These are phyloP conservation scores for Leishmania lainsoni DNA, from an alignment of 208 protist species.

Conservation along the genomic window DNA sequence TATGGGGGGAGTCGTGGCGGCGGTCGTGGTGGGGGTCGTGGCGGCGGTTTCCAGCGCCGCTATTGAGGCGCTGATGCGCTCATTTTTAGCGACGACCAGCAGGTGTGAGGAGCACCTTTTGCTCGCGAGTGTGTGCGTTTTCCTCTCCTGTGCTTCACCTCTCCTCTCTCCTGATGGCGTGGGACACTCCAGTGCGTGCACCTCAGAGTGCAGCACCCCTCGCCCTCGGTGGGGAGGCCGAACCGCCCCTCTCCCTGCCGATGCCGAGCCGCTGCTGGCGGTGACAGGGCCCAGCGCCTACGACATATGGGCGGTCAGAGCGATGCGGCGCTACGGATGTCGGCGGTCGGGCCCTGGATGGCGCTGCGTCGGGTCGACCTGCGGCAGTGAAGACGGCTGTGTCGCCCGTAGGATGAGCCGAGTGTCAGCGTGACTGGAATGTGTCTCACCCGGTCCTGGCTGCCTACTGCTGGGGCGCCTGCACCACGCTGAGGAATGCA, in stretches of 20 bases:
- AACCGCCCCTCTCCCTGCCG: background rate
- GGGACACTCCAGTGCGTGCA: background rate
- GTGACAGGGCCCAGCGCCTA: background rate
- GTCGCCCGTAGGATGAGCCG: background rate
- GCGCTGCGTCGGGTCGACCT: background rate
- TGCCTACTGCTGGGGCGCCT: background rate
- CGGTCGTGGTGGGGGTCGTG: conserved; percentile 22
- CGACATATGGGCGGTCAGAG: background rate
- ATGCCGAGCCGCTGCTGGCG: background rate
- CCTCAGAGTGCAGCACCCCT: background rate
- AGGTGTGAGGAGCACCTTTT: too few relatives aligned
- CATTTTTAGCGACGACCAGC: background rate
- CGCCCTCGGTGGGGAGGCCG: background rate
- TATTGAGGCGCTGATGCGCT: conserved; percentile 10
- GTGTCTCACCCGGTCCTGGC: background rate
- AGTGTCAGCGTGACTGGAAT: background rate
- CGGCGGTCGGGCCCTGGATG: background rate
- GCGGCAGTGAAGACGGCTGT: background rate
- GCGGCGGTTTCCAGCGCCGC: conserved; percentile 33
- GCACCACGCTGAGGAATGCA: too few relatives aligned
- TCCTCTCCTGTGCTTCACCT: too few relatives aligned
- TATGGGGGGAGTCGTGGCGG: conserved; percentile 18
- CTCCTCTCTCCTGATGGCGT: background rate
- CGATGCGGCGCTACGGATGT: background rate
- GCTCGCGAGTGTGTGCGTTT: background rate